A percentile compares a stretch with the other conserved stretches of the same genome.
These are phyloP conservation scores for Torrubiella hemipterigena DNA, from an alignment of 2,329 filamentous ascomycete species.

Conservation along the genomic window DNA sequence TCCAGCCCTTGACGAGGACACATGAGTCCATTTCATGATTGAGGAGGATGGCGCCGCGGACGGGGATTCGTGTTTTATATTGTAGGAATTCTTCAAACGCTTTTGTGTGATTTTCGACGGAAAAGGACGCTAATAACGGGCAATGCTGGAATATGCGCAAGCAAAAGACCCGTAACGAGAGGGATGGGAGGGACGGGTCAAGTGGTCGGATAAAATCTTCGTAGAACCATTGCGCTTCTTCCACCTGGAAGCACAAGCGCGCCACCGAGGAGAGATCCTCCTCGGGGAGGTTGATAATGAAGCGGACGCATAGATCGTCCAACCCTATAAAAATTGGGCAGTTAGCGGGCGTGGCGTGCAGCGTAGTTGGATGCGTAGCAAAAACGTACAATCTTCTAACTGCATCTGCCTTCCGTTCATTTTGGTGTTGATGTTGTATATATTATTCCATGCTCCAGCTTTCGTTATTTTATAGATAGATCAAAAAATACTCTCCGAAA, in stretches of 20 bases:
- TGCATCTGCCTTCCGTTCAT: conserved; percentile 74
- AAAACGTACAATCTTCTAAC: conserved; percentile 69
- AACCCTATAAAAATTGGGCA: conserved; percentile 48
- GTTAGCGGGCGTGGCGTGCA: conserved; percentile 1
- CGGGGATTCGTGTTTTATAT: conserved; percentile 91
- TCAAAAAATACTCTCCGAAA: background rate
- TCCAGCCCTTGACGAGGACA: conserved; percentile 93
- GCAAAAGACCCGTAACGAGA: conserved; percentile 76
- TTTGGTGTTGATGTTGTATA: conserved; percentile 26
- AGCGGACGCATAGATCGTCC: conserved; percentile 95
- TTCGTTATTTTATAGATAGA: background rate
- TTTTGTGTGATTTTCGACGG: conserved; percentile 61
- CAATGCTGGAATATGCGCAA: conserved; percentile 89
- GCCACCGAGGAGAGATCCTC: conserved; percentile 84
- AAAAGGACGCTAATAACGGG: conserved; percentile 73
- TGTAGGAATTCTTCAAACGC: conserved; percentile 87
- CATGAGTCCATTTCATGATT: conserved; percentile 92
- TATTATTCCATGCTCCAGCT: conserved; percentile 17
- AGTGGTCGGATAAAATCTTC: conserved; percentile 95
- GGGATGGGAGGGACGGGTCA: conserved; percentile 72
- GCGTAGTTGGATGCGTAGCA: background rate
- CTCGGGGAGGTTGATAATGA: conserved; percentile 90
- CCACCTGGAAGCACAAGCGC: conserved; percentile 95
- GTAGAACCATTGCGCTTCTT: conserved; percentile 99
- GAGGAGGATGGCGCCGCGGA: conserved; percentile 85